phyloP scores from a whole-genome alignment of 2,329 filamentous ascomycete species.

The Trichoderma simmonsii region DNA sequence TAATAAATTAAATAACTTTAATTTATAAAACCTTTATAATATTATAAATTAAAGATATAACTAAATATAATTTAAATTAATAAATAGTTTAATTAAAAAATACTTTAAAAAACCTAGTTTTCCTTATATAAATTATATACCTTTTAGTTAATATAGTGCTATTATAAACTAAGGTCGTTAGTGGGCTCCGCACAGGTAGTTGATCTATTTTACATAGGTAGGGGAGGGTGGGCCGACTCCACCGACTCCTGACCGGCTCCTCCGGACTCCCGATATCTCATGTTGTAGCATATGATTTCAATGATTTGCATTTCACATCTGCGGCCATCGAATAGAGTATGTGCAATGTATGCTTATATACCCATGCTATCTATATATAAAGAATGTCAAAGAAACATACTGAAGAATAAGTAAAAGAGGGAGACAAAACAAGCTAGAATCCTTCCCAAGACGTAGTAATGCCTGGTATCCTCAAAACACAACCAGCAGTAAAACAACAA shows the following conservation, averaged over 20 bases:
- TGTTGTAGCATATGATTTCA: background rate
- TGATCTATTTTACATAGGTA: no score
- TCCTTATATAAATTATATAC: no score
- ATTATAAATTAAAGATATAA: no score
- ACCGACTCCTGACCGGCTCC: background rate
- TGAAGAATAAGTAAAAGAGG: background rate
- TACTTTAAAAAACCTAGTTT: no score
- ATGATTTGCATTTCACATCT: background rate
- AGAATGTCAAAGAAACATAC: background rate
- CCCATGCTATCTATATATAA: background rate
- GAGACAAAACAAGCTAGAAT: background rate
- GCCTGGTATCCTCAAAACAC: slow-evolving; percentile 5
- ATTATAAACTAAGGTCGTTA: no score
- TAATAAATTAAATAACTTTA: no score
- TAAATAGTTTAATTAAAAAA: no score
- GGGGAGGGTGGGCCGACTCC: no score
- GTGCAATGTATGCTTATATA: slow-evolving; percentile 1
- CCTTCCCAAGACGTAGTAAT: background rate
- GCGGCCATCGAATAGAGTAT: background rate
- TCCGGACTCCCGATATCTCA: background rate
- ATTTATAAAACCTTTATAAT: no score
- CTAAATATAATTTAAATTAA: no score
- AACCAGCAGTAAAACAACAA: background rate
- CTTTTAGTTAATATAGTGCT: no score
- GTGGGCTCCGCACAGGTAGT: no score